Base-by-base conservation (phyloP, 2,329 filamentous ascomycete genomes). In the Pseudogymnoascus destructans region DNA sequence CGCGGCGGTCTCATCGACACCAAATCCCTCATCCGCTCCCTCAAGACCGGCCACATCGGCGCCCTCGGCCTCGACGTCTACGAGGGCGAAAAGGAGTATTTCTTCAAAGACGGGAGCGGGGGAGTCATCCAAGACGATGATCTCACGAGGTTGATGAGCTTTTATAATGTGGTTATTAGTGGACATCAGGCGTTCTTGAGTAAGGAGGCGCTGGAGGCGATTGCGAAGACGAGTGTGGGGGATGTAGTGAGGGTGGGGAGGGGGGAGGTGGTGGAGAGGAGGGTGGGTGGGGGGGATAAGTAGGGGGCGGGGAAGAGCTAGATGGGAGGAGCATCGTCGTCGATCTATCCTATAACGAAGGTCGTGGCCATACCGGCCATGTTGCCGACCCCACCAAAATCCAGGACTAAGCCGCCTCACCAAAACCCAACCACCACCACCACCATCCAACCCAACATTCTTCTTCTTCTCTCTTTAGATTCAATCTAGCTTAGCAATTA, bases 111-210 rank as follows among this genome's bases (percentile, higher is more conserved):
- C 63, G 80, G 83, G 65, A 84, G 80, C 4, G 76, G 73, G 11
- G 76, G 82, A 61, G 81, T 86, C 64, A 84, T 86, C 62, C 74
- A 85, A 55, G 84, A 87, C 65, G 82, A 86, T 64, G 73, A 78
- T 59, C 72, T 87, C 46, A 83, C 82, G 77, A 77, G 83, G 4
- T 70, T 87, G 61, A 79, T 83, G 70, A 85, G 82, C 0, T 86
- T 86, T 64, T 83, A 77, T 60, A 86, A 86, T 62, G 83, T 85
- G 3, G 68, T 87, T 46, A 72, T 87, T 60, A 83, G 78, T 62
- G 82, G 83, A 0, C 84, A 87, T 64, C 84, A 86, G 72, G 84
- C 80, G 1, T 87, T 86, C 70, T 84, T 87, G 64, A 86, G 83
- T 4, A 72, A 78, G 32, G 82, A 86, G 70, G 84, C 84, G 0